These are phyloP conservation scores for Cynara cardunculus DNA, from an alignment of 129 eudicot species.

Conservation along the genomic window DNA sequence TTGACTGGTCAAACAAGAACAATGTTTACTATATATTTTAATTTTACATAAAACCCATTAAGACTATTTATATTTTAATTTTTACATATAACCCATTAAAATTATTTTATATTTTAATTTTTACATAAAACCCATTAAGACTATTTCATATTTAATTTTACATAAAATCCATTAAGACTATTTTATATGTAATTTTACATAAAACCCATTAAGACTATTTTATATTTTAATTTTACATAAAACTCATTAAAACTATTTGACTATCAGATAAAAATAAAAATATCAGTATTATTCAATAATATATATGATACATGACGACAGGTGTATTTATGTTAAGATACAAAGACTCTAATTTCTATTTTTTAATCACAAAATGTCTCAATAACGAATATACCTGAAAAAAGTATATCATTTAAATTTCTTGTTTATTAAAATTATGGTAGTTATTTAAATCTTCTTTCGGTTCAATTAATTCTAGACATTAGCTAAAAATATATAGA, in stretches of 20 bases:
- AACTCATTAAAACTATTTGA: background rate
- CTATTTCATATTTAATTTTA: no score
- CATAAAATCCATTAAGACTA: no score
- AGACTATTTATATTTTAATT: no score
- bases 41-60: background rate
- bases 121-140: no score
- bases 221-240: background rate
- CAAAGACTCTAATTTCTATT: background rate
- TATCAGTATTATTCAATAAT: background rate
- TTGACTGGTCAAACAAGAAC: slow-evolving; percentile 31
- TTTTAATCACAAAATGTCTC: background rate
- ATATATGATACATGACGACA: background rate
- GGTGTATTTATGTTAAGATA: background rate
- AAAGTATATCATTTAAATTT: no score
- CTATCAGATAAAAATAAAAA: background rate
- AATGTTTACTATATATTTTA: background rate
- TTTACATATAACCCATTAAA: no score
- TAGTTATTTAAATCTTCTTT: no score
- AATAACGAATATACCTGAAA: background rate
- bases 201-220: no score
- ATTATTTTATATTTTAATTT: no score
- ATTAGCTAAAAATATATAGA: background rate
- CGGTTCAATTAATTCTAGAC: background rate
- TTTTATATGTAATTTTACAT: no score
- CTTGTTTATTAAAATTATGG: background rate